Base-by-base conservation (phyloP, 2,329 filamentous ascomycete genomes). In the Ophiobolus disseminans region DNA sequence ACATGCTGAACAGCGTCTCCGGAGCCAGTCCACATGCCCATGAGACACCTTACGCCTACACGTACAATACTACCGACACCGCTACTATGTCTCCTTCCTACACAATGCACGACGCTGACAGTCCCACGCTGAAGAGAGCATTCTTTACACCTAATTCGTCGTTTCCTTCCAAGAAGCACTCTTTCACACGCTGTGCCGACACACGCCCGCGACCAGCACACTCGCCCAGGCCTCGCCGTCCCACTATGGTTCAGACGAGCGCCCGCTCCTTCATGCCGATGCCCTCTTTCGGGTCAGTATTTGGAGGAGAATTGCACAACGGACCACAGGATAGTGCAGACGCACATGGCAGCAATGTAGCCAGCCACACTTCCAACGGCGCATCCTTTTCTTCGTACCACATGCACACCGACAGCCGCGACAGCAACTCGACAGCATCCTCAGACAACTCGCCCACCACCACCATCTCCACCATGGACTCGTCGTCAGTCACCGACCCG, bases 401-500 rank as follows among this genome's bases (percentile, higher is more conserved):
- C 74, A 58, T 68, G 40, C 69, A 72, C 62, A 85, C 87, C 66
- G 88, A 90, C 70, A 91, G 88, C 74, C 82, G 86, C 69, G 84
- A 90, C 68, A 91, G 88, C 75, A 87, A 85, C n/a, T 92, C 87
- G 6, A 90, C 88, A 13, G 90, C 90, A 57, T 97, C 94, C 1
- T 90, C 90, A 32, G 92, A 96, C 66, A 96, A 93, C 17, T 97
- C 93, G 7, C 94, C 94, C 1, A 97, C 93, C 6, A 97, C 92
- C 3, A 96, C 93, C 2, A 84, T 94, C 40, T 96, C 91, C 5
- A 96, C 91, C 16, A 90, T 93, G 56, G 93, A 96, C 75, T 95
- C 92, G 4, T 93, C 91, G 7, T 90, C 91, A 22, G 81, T 94
- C 39, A 92, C 92, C 22, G 93, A 97, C 63, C 88, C 90, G 6